Evolutionary conservation across 441 rosid genomes (phyloP).

Genomic region (Gossypium aridum): DNA sequence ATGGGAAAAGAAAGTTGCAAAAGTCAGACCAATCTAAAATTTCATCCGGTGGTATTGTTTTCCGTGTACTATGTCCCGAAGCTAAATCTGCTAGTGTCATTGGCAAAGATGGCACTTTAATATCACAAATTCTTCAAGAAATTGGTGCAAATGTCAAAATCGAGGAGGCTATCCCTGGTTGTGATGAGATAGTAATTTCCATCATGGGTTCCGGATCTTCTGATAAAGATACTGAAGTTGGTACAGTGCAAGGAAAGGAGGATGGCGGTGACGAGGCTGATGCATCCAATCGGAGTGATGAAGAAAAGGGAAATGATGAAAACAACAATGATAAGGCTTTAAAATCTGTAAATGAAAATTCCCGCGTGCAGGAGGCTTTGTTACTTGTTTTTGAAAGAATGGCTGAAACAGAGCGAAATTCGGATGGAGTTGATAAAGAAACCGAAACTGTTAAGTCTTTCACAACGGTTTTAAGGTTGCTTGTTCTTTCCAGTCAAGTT

Average conservation of each 20-base stretch:
- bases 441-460: conserved; percentile 31
- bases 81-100: conserved; percentile 29
- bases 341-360: conserved; percentile 27
- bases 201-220: conserved; percentile 23
- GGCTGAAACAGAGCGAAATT: conserved; percentile 33
- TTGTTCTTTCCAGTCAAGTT: conserved; percentile 56
- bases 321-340: conserved; percentile 26
- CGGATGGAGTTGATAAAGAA: conserved; percentile 31
- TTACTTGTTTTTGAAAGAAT: conserved; percentile 53
- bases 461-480: conserved; percentile 40
- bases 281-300: conserved; percentile 21
- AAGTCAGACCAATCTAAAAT: conserved; percentile 28
- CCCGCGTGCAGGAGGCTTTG: conserved; percentile 50
- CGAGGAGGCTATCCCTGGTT: conserved; percentile 49
- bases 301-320: conserved; percentile 23
- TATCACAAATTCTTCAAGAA: conserved; percentile 51
- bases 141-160: conserved; percentile 45
- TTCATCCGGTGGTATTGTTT: conserved; percentile 19
- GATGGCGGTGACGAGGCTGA: conserved; percentile 26
- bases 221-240: conserved; percentile 29
- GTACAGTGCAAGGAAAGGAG: conserved; percentile 23
- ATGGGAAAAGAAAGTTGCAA: conserved; percentile 45
- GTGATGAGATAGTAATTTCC: conserved; percentile 54
- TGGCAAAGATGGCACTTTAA: conserved; percentile 36
- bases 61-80: conserved; percentile 48